Percentiles rank a stretch among this genome's conserved stretches.
Evolutionary conservation across 495 filamentous ascomycete species (phyloP).

Genomic region (Cercophora newfieldiana): DNA sequence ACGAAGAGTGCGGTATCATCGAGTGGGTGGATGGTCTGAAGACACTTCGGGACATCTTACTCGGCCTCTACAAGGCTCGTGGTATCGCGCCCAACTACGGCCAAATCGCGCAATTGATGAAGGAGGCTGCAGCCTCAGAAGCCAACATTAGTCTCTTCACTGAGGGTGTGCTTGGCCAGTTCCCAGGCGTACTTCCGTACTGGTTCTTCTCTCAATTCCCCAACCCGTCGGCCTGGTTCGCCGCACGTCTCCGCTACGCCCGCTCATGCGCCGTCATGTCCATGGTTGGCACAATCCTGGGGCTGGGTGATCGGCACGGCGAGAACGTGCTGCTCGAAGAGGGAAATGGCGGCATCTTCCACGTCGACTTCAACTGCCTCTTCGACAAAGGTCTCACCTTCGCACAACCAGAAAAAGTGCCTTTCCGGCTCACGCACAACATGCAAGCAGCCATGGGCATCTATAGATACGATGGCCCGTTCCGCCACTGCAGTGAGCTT

Average conservation of each 20-base stretch:
- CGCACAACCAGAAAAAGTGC: conserved; percentile 89
- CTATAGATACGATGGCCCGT: conserved; percentile 89
- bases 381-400: conserved; percentile 99
- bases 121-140: conserved; percentile 43
- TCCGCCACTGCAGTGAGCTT: conserved; percentile 86
- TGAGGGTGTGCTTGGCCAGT: conserved; percentile 62
- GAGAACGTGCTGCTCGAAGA: conserved; percentile 97
- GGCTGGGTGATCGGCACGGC: conserved; percentile 94
- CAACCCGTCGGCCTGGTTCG: conserved; percentile 88
- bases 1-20: conserved; percentile 96
- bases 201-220: conserved; percentile 97
- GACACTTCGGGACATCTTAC: conserved; percentile 87
- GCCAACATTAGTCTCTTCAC: conserved; percentile 66
- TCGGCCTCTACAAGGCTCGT: conserved; percentile 71
- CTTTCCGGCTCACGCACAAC: conserved; percentile 98
- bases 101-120: conserved; percentile 48
- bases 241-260: conserved; percentile 85
- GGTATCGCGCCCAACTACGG: conserved; percentile 57
- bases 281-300: conserved; percentile 92
- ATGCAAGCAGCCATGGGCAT: conserved; percentile 97
- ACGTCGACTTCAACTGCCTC: conserved; percentile 99
- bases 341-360: conserved; percentile 88
- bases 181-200: conserved; percentile 80
- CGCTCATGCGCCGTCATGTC: conserved; percentile 96
- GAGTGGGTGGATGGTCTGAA: conserved; percentile 99